phyloP scores from a whole-genome alignment of 192 early-diverging fungal genomes.

The Lunasporangiospora selenospora region DNA sequence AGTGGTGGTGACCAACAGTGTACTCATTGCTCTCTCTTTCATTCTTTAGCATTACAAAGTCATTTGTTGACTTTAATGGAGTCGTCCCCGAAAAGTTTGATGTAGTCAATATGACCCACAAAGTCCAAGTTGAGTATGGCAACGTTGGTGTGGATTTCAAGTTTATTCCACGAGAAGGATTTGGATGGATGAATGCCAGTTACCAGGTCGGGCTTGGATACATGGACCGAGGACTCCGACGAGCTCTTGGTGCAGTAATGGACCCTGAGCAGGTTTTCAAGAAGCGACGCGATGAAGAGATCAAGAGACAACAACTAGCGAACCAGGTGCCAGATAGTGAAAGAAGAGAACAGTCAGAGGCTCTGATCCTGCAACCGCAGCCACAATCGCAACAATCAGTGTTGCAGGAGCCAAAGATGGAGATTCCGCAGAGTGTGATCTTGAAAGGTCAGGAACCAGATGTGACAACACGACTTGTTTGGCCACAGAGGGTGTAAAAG shows the following conservation, averaged over 20 bases:
- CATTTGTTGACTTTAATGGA: constrained; percentile 95
- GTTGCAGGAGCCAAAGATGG: too few relatives aligned
- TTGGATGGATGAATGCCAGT: constrained; percentile 97
- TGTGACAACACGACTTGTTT: too few relatives aligned
- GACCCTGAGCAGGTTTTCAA: constrained; percentile 16
- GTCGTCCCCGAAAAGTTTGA: constrained; percentile 97
- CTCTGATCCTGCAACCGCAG: too few relatives aligned
- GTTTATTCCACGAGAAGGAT: constrained; percentile 88
- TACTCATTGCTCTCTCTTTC: not conserved
- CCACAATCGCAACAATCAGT: too few relatives aligned
- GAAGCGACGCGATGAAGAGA: too few relatives aligned
- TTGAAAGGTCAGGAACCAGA: too few relatives aligned
- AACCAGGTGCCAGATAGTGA: too few relatives aligned
- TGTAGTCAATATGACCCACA: constrained; percentile 84
- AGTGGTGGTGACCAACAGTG: too few relatives aligned
- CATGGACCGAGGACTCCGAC: constrained; percentile 68
- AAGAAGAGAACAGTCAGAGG: too few relatives aligned
- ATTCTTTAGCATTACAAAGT: constrained; percentile 70
- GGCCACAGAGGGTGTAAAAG: too few relatives aligned
- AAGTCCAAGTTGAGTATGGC: constrained; percentile 91
- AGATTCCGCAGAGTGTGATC: too few relatives aligned
- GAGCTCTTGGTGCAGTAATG: constrained; percentile 67
- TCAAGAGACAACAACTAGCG: too few relatives aligned
- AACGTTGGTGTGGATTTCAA: constrained; percentile 92
- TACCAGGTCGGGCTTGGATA: constrained; percentile 78